phyloP scores from a whole-genome alignment of 2,329 filamentous ascomycete genomes.

The Peltaster fructicola region DNA sequence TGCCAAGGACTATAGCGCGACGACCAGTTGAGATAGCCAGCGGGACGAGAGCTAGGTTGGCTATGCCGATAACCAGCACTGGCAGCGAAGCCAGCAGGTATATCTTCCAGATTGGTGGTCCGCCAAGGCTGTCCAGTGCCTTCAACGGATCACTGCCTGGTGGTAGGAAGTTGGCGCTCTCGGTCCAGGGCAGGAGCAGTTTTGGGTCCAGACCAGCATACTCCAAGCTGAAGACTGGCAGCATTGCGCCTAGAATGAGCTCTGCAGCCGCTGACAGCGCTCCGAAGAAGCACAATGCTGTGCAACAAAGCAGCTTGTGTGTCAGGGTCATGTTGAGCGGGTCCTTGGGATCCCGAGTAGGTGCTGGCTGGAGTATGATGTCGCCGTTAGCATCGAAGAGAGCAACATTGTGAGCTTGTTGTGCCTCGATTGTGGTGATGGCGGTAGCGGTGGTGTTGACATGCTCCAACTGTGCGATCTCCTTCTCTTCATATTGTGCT shows the following conservation, averaged over 20 bases:
- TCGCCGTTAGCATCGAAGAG: too few species aligned
- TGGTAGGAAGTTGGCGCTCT: slow-evolving; percentile 3
- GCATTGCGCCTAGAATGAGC: slow-evolving; percentile 14
- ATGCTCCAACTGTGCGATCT: too few species aligned
- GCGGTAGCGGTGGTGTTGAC: too few species aligned
- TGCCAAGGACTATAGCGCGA: slow-evolving; percentile 11
- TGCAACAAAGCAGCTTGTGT: slow-evolving; percentile 6
- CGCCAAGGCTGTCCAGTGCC: slow-evolving; percentile 6
- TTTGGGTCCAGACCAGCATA: slow-evolving; percentile 12
- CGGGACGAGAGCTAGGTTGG: slow-evolving; percentile 14
- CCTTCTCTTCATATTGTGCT: too few species aligned
- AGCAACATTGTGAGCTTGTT: too few species aligned
- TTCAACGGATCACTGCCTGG: slow-evolving; percentile 9
- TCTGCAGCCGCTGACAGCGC: slow-evolving; percentile 15
- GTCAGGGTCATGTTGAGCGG: slow-evolving; percentile 7
- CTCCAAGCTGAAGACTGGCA: slow-evolving; percentile 15
- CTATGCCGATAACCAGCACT: slow-evolving; percentile 15
- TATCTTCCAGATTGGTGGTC: slow-evolving; percentile 14
- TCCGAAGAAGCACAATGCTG: slow-evolving; percentile 9
- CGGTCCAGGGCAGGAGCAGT: slow-evolving; percentile 4
- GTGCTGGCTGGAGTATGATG: slow-evolving; percentile 5
- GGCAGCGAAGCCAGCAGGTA: slow-evolving; percentile 15
- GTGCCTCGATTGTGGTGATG: too few species aligned
- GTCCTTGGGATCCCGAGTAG: slow-evolving; percentile 7
- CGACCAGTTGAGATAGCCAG: slow-evolving; percentile 15